These are phyloP conservation scores for Mycosphaerella sp. DNA, from an alignment of 2,329 filamentous ascomycete species.

Conservation along the genomic window DNA sequence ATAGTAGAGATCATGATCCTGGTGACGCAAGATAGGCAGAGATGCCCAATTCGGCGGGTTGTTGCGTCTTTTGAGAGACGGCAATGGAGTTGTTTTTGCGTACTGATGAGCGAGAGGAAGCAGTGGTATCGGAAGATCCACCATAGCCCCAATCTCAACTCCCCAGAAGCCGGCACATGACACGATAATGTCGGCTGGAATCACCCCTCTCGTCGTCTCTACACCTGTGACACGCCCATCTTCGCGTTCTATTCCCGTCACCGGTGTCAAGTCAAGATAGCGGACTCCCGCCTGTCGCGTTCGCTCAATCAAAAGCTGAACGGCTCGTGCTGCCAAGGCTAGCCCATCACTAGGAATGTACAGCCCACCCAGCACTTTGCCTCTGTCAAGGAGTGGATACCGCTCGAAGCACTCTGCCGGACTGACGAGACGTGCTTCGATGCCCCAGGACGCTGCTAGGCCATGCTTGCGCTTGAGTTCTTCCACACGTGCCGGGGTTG, in stretches of 20 bases:
- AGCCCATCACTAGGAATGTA: conserved; percentile 57
- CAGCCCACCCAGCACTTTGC: conserved; percentile 50
- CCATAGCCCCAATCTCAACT: conserved; percentile 58
- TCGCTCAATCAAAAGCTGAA: conserved; percentile 54
- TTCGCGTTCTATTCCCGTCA: conserved; percentile 51
- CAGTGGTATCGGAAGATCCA: conserved; percentile 52
- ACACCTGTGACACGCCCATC: conserved; percentile 53
- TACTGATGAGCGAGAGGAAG: conserved; percentile 60
- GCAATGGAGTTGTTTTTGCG: conserved; percentile 54
- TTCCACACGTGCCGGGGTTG: conserved; percentile 52
- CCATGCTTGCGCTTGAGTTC: conserved; percentile 59
- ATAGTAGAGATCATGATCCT: conserved; percentile 60
- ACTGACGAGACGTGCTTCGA: conserved; percentile 49
- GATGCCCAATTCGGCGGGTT: conserved; percentile 45
- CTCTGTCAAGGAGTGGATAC: conserved; percentile 50
- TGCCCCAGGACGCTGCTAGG: conserved; percentile 56
- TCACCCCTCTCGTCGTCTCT: conserved; percentile 42
- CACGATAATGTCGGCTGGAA: conserved; percentile 55
- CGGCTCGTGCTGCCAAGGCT: conserved; percentile 55
- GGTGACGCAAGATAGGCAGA: conserved; percentile 56
- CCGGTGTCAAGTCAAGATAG: conserved; percentile 52
- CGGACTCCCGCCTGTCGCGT: conserved; percentile 53
- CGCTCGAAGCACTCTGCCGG: conserved; percentile 48
- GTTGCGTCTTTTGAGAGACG: conserved; percentile 40
- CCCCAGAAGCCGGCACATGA: conserved; percentile 63